Conservation (phyloP, 2,329 filamentous ascomycete species). For the Pseudocercospora fijiensis region DNA sequence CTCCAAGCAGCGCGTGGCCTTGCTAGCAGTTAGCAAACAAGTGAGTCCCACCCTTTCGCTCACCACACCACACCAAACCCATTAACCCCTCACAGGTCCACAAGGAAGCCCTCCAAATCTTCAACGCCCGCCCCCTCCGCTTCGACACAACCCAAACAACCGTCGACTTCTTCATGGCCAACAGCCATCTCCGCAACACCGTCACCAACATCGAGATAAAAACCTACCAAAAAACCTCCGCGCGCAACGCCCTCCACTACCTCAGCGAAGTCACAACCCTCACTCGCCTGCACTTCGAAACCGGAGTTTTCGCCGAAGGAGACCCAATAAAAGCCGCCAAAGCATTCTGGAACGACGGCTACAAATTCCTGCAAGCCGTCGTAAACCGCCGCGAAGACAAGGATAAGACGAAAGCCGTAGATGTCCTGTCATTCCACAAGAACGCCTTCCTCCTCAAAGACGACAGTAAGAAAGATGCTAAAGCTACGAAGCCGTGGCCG, state of each 20-base stretch:
- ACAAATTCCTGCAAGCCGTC: slow-evolving; percentile 34
- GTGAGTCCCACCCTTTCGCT: slow-evolving; percentile 14
- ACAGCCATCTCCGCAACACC: slow-evolving; percentile 23
- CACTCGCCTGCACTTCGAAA: slow-evolving; percentile 32
- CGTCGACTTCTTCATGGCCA: slow-evolving; percentile 36
- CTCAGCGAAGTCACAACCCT: slow-evolving; percentile 37
- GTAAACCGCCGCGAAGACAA: not conserved
- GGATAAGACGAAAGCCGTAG: slow-evolving; percentile 28
- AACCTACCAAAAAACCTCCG: slow-evolving; percentile 34
- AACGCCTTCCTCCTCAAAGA: slow-evolving; percentile 35
- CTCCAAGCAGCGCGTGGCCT: slow-evolving; percentile 35
- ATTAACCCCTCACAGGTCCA: slow-evolving; percentile 29
- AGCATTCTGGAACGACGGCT: slow-evolving; percentile 38
- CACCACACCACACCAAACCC: not conserved
- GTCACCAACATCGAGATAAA: slow-evolving; percentile 33
- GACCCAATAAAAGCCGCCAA: slow-evolving; percentile 39
- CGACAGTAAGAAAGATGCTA: slow-evolving; percentile 23
- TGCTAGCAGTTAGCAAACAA: slow-evolving; percentile 39
- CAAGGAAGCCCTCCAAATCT: slow-evolving; percentile 32
- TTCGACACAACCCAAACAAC: slow-evolving; percentile 37
- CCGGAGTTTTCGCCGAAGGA: slow-evolving; percentile 31
- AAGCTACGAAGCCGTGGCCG: slow-evolving; percentile 23
- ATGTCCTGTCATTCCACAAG: slow-evolving; percentile 34
- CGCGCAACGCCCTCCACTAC: slow-evolving; percentile 36
- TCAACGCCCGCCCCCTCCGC: slow-evolving; percentile 36